Evolutionary conservation across 179 eudicot species (phyloP).

Genomic region (Monotropa hypopitys): DNA sequence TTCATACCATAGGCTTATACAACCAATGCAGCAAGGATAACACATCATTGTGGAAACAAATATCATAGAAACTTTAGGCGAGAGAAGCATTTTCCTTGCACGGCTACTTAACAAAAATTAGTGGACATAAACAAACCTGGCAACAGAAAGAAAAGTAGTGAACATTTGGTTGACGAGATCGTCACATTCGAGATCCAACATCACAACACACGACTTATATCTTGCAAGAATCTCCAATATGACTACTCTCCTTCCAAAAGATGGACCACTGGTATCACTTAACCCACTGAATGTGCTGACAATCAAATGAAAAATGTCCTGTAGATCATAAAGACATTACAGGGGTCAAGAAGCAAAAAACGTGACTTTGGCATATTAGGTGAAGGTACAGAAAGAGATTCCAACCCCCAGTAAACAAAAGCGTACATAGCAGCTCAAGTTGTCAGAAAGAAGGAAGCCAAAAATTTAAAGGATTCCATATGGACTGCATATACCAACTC

Average conservation of each 20-base stretch:
- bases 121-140: slow-evolving; percentile 42
- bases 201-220: slow-evolving; percentile 93
- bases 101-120: not conserved
- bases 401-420: not conserved
- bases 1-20: not conserved
- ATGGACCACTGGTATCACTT: slow-evolving; percentile 61
- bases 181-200: slow-evolving; percentile 97
- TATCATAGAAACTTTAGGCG: not conserved
- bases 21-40: not conserved
- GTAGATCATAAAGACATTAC: slow-evolving; percentile 12
- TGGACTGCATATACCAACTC: slow-evolving; percentile 3
- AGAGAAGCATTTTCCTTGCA: not conserved
- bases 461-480: not conserved
- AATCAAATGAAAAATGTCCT: slow-evolving; percentile 78
- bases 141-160: slow-evolving; percentile 62
- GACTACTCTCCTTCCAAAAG: slow-evolving; percentile 75
- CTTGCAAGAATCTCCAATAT: slow-evolving; percentile 91
- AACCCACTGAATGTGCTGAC: slow-evolving; percentile 75
- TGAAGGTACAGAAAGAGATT: not conserved
- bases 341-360: slow-evolving; percentile 3
- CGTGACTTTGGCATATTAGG: not conserved
- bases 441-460: not conserved
- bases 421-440: not conserved
- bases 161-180: slow-evolving; percentile 80
- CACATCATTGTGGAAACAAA: not conserved